A percentile compares a stretch with the other conserved stretches of the same genome.
Conservation (phyloP, 2,329 filamentous ascomycete species). For the Diaporthe sp. region DNA sequence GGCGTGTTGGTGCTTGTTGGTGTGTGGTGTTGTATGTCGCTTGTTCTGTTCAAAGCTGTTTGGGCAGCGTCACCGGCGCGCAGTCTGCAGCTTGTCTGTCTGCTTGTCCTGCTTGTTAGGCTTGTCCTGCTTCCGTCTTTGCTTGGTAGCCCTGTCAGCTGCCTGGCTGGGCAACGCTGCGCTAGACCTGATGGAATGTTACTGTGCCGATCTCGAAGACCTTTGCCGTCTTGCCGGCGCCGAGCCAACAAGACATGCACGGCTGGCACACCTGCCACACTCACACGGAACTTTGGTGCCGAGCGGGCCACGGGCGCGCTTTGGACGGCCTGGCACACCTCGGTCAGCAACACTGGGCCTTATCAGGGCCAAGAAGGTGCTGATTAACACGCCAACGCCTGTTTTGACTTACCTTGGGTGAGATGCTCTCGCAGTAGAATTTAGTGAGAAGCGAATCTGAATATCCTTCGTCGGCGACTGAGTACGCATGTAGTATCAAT, state of each 20-base stretch:
- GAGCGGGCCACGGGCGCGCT: conserved; percentile 7
- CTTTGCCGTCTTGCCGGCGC: conserved; percentile 16
- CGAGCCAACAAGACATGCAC: conserved; percentile 23
- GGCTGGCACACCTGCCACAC: conserved; percentile 13
- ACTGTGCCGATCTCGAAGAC: conserved; percentile 19
- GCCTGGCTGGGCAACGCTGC: background rate
- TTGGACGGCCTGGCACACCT: background rate
- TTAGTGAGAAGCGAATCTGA: background rate
- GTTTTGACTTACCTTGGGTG: background rate
- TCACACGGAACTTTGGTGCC: conserved; percentile 13
- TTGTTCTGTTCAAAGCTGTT: background rate
- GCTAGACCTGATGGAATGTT: conserved; percentile 15
- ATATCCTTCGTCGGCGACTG: background rate
- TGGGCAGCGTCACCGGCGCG: background rate
- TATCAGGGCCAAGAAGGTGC: background rate
- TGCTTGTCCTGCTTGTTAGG: background rate
- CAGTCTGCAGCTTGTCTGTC: background rate
- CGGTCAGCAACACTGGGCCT: background rate
- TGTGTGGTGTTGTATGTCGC: background rate
- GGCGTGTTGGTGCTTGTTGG: conserved; percentile 12
- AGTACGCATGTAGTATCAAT: background rate
- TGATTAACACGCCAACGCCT: background rate
- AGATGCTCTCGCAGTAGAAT: background rate
- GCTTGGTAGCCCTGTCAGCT: conserved; percentile 11
- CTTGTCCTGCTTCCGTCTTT: background rate